A percentile compares a stretch with the other conserved stretches of the same genome.
These are phyloP conservation scores for Beauveria medogensis DNA, from an alignment of 2,329 filamentous ascomycete genomes.

Conservation along the genomic window DNA sequence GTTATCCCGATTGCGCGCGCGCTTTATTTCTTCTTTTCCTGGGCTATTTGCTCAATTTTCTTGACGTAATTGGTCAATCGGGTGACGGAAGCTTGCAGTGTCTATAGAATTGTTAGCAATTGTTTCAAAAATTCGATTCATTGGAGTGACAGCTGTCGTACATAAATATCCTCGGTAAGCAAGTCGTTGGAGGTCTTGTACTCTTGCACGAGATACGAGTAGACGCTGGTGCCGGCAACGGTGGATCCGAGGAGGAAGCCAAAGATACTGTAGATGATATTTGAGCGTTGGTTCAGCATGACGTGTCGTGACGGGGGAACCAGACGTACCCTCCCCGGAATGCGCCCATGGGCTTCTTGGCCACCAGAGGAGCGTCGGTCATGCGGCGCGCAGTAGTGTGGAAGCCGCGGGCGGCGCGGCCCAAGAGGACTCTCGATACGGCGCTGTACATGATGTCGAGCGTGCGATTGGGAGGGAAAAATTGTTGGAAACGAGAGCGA, in stretches of 20 bases:
- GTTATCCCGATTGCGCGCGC: background rate
- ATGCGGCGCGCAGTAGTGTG: slow-evolving; percentile 42
- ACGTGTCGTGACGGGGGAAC: no score
- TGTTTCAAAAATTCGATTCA: background rate
- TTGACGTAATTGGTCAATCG: slow-evolving; percentile 78
- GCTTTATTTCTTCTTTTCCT: slow-evolving; percentile 59
- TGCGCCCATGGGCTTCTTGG: slow-evolving; percentile 50
- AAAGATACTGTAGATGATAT: slow-evolving; percentile 55
- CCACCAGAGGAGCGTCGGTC: slow-evolving; percentile 40
- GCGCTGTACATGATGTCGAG: slow-evolving; percentile 2
- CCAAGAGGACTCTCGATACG: slow-evolving; percentile 36
- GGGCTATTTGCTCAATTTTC: slow-evolving; percentile 72
- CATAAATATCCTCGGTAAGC: slow-evolving; percentile 91
- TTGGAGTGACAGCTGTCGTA: slow-evolving; percentile 42
- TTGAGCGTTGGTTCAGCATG: background rate
- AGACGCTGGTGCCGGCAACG: slow-evolving; percentile 70
- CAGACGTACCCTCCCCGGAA: slow-evolving; percentile 51
- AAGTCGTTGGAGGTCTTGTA: slow-evolving; percentile 92
- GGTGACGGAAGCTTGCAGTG: slow-evolving; percentile 79
- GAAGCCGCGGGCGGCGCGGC: slow-evolving; percentile 36
- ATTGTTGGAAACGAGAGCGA: background rate
- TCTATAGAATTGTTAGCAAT: slow-evolving; percentile 38
- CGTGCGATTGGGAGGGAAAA: slow-evolving; percentile 28
- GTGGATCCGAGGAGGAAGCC: slow-evolving; percentile 85
- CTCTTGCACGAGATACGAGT: slow-evolving; percentile 88